phyloP scores from a whole-genome alignment of 2,329 filamentous ascomycete species.

The Madurella fahalii region DNA sequence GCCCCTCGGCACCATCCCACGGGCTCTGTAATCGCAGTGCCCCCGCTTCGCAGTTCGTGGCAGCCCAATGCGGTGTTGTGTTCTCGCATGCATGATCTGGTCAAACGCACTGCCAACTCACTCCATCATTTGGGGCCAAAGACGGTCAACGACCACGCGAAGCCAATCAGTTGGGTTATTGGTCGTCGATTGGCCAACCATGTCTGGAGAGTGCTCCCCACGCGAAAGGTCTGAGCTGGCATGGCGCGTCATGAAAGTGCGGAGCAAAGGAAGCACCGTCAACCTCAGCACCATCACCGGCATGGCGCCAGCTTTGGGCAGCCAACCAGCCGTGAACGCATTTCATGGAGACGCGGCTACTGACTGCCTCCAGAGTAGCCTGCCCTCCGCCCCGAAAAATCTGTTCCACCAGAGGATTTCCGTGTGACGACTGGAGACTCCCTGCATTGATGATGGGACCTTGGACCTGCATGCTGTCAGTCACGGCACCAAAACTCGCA shows the following conservation, averaged over 20 bases:
- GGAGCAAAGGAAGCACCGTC: not conserved
- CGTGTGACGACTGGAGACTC: conserved; percentile 4
- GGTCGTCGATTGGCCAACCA: conserved; percentile 12
- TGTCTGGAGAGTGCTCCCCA: no score
- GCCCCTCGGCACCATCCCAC: not conserved
- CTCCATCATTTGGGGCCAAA: conserved; percentile 13
- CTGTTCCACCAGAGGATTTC: not conserved
- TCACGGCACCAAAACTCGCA: not conserved
- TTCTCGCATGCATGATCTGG: conserved; percentile 23
- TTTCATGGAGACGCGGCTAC: conserved; percentile 15
- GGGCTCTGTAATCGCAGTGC: not conserved
- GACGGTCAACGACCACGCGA: conserved; percentile 18
- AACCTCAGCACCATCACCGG: conserved; percentile 1
- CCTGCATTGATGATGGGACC: conserved; percentile 16
- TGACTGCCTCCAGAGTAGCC: not conserved
- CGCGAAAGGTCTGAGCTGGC: conserved; percentile 18
- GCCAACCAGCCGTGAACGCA: conserved; percentile 21
- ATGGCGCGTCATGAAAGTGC: conserved; percentile 8
- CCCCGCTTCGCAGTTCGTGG: not conserved
- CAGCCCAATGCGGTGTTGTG: not conserved
- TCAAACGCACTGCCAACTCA: conserved; percentile 26
- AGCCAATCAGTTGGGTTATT: conserved; percentile 12
- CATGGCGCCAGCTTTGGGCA: conserved; percentile 7
- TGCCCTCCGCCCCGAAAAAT: not conserved
- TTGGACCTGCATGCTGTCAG: conserved; percentile 19